Evolutionary conservation across 192 early-diverging fungal species (phyloP).

Genomic region (Phlyctochytrium arcticum): DNA sequence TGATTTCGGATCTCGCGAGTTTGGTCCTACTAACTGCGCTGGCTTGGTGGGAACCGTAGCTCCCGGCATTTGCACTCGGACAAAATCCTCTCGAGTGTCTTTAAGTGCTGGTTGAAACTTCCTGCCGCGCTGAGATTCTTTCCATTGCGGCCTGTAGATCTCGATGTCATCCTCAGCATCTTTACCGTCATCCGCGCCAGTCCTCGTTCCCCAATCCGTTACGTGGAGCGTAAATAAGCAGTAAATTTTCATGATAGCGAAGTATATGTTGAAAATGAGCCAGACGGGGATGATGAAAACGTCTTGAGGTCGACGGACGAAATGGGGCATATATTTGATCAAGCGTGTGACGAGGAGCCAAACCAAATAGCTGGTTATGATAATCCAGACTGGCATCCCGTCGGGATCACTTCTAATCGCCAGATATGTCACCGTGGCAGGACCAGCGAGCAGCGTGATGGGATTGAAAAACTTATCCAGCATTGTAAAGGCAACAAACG

Average conservation of each 20-base stretch:
- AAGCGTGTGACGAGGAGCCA: constrained; percentile 64
- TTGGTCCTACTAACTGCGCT: too few relatives aligned
- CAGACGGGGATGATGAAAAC: constrained; percentile 58
- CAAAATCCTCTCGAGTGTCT: too few relatives aligned
- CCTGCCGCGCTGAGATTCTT: too few relatives aligned
- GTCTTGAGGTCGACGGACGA: constrained; percentile 61
- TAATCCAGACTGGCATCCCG: constrained; percentile 57
- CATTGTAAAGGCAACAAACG: constrained; percentile 72
- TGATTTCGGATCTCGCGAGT: too few relatives aligned
- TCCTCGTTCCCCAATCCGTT: constrained; percentile 67
- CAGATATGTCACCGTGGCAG: constrained; percentile 54
- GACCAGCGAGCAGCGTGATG: constrained; percentile 62
- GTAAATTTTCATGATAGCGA: constrained; percentile 62
- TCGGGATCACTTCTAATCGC: constrained; percentile 1
- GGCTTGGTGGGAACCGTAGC: too few relatives aligned
- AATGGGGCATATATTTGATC: constrained; percentile 64
- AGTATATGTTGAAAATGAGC: constrained; percentile 69
- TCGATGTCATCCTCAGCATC: constrained; percentile 12
- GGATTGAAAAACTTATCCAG: constrained; percentile 74
- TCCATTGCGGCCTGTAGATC: constrained; percentile 28
- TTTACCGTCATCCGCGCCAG: constrained; percentile 37
- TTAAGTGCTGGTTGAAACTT: too few relatives aligned
- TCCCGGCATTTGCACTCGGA: too few relatives aligned
- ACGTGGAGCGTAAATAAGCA: constrained; percentile 68
- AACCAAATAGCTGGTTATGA: constrained; percentile 52